phyloP scores from a whole-genome alignment of 1,139 yeast species.

The Suhomyces yuchorum region DNA sequence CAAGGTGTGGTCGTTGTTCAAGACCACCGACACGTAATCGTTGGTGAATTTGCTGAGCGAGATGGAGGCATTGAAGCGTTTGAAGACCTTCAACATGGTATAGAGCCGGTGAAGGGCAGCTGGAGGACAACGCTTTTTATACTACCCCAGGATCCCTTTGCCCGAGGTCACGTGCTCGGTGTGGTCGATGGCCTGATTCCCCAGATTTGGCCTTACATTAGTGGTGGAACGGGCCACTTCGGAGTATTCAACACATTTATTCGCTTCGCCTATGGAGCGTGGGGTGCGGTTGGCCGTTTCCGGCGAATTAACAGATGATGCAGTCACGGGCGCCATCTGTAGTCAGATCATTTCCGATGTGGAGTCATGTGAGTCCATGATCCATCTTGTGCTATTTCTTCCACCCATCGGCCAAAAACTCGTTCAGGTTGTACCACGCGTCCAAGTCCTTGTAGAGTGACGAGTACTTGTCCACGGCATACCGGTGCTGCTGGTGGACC shows the following conservation, averaged over 20 bases:
- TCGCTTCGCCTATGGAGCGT: too few species aligned
- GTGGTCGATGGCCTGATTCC: conserved; percentile 1
- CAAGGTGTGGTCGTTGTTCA: conserved; percentile 30
- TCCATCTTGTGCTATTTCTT: background rate
- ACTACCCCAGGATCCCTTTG: conserved; percentile 3
- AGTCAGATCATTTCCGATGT: background rate
- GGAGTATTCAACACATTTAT: background rate
- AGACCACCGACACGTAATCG: conserved; percentile 24
- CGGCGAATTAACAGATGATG: background rate
- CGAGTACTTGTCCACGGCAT: conserved; percentile 9
- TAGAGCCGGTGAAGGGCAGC: background rate
- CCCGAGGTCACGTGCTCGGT: background rate
- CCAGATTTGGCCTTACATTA: background rate
- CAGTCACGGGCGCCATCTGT: background rate
- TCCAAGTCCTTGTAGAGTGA: conserved; percentile 10
- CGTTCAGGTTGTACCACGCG: conserved; percentile 10
- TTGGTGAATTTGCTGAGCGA: conserved; percentile 18
- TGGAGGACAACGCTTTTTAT: background rate
- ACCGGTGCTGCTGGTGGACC: conserved; percentile 1
- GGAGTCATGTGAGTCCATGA: too few species aligned
- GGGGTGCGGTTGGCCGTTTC: too few species aligned
- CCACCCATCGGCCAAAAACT: conserved; percentile 3
- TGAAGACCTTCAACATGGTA: conserved; percentile 6
- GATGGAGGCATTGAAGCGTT: conserved; percentile 14
- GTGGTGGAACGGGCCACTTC: background rate